Base-by-base conservation (phyloP, 2,329 filamentous ascomycete genomes). In the Didymella arachidicola region DNA sequence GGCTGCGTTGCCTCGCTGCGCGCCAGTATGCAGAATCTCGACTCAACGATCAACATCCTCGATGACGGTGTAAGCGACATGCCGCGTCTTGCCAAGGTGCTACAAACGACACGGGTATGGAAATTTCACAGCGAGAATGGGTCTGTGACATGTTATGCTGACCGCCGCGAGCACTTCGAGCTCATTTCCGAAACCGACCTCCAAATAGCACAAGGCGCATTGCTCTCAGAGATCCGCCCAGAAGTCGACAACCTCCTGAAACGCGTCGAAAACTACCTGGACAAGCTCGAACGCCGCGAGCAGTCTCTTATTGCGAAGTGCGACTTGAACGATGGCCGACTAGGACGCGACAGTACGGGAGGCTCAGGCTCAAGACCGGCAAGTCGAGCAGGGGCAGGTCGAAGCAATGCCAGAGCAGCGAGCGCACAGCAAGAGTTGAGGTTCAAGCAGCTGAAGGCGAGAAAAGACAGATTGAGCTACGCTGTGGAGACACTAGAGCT, bases 181-280 rank as follows among this genome's bases (percentile, higher is more conserved):
- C 87, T 97, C 41, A 91, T 97, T 67, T 91, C 93, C 16, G 92
- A 96, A 74, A 87, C 90, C 12, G 91, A 91, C 50, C 86, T 97
- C 43, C 88, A 89, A 61, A 85, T 89, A 62, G 93, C 93, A 30
- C 93, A 97, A 78, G 84, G 91, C 65, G 89, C 92, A 4, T 86
- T 97, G 18, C 89, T 93, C 68, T 90, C 92, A 70, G 93, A 96
- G 74, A 95, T 97, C 67, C 89, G 89, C n/a, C 93, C 93, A 8
- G 93, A 92, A 76, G 90, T 96, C 63, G 82, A 88, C 29, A 86
- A 87, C 57, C 86, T 97, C 2, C 87, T 97, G 50, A 85, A 88
- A 62, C 89, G 93, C 65, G 92, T 93, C n/a, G 88, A 92, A 65
- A 87, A 89, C 62, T 89, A 96, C 71, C 85, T 96, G 38, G 91